Evolutionary conservation across 345 rosid genomes (phyloP), one percentile per base, ranked within the genome.

Genomic region (Isatis tinctoria): DNA sequence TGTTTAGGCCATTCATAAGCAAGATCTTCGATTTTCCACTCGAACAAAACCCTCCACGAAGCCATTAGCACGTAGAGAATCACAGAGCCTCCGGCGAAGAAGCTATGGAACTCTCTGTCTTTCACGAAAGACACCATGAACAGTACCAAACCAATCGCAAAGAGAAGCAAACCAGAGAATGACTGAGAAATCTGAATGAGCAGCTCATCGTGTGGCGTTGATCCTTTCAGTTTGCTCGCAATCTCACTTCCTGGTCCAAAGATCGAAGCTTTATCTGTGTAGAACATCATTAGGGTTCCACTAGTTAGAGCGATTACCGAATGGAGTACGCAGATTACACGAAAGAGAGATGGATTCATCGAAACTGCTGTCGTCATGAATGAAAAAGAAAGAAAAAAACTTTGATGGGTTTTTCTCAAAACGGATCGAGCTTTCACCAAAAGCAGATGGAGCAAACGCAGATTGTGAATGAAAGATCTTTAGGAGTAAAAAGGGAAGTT

Each of bases 51-150:
- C 70, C 98, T 90, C 98, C 97, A 92, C 8, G 84, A 56, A 28
- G 91, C 97, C 71, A 87, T 84, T 5, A 79, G 83, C 16, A 87
- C 79, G 66, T 90, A 97, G 5, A 92, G 88, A 36, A 90, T 36
- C 32, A 85, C 84, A 59, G 97, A 90, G 2, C 99, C 99, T n/a
- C 85, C 79, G 0, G 99, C 95, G 27, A 96, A 96, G 80, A 90
- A 96, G 59, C 85, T 65, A 18, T 96, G 98, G 49, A 92, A 92
- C 18, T 84, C 91, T 69, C 79, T 82, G 16, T 96, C 99, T 81
- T 80, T 90, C 0, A 89, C 92, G 58, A 90, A 92, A 8, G 98
- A 82, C 4, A 96, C 96, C 99, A 96, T 92, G 72, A 92, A 87
- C 47, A 95, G 45, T 9, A 92, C 57, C 36, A 81, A 80, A 53